Evolutionary conservation across 2,329 filamentous ascomycete species (phyloP).

Genomic region (Ceratocystis variospora): DNA sequence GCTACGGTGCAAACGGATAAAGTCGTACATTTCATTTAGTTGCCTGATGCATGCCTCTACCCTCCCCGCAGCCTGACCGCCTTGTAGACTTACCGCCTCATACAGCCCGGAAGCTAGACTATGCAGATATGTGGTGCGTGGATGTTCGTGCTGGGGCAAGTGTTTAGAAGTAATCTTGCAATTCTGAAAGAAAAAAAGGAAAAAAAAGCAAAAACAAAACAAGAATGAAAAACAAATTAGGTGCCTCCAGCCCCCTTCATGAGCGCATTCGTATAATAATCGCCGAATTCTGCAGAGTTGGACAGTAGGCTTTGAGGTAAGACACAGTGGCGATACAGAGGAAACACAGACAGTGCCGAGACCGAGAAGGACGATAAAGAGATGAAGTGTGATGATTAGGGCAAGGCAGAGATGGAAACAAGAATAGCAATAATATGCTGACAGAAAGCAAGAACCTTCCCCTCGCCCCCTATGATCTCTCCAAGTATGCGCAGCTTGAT

Average conservation of each 20-base stretch:
- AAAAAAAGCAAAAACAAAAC: too few relatives aligned
- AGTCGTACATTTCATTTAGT: neutral
- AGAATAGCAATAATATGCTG: too few relatives aligned
- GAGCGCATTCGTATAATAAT: neutral
- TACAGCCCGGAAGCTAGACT: too few relatives aligned
- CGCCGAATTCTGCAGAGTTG: neutral
- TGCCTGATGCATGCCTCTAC: neutral
- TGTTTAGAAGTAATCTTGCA: neutral
- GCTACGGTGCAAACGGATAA: neutral
- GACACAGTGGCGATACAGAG: neutral
- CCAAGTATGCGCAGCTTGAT: too few relatives aligned
- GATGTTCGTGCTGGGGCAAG: neutral
- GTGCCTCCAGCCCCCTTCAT: neutral
- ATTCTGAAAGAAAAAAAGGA: neutral
- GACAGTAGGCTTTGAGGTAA: neutral
- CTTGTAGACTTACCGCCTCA: too few relatives aligned
- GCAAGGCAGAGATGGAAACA: neutral
- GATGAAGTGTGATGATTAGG: too few relatives aligned
- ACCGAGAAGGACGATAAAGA: neutral
- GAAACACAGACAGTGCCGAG: neutral
- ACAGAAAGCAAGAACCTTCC: too few relatives aligned
- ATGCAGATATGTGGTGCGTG: too few relatives aligned
- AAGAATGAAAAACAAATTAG: neutral
- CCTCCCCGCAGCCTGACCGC: neutral
- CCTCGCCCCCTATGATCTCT: too few relatives aligned